Conservation (phyloP, 257 asterid species). For the Ilex aquifolium region DNA sequence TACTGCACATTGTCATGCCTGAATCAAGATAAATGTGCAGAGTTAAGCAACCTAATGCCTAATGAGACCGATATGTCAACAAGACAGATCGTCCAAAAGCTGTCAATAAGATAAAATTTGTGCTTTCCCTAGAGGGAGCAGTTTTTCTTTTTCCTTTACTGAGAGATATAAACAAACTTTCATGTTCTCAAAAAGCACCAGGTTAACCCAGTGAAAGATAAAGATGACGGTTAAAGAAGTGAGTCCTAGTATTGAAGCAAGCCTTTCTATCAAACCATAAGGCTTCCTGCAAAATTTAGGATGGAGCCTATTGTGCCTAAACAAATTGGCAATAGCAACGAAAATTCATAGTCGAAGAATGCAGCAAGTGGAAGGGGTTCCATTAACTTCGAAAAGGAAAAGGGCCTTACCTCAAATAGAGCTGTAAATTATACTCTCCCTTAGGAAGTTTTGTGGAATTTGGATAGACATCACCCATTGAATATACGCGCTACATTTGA, state of each 20-base stretch:
- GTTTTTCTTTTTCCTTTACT: too few species aligned
- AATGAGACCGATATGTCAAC: too few species aligned
- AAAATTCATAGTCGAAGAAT: too few species aligned
- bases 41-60: too few species aligned
- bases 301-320: background rate
- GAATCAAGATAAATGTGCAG: constrained; percentile 11
- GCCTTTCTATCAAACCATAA: background rate
- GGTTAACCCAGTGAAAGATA: too few species aligned
- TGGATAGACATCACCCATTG: constrained; percentile 97
- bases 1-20: constrained; percentile 97
- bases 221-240: too few species aligned
- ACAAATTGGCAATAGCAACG: background rate
- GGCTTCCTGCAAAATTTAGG: background rate
- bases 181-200: too few species aligned
- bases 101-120: too few species aligned
- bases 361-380: background rate
- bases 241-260: too few species aligned
- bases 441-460: constrained; percentile 70
- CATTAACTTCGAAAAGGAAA: background rate
- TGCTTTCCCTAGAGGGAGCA: too few species aligned
- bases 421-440: constrained; percentile 88
- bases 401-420: constrained; percentile 56
- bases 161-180: too few species aligned
- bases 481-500: constrained; percentile 67
- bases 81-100: too few species aligned